Evolutionary conservation across 352 stramenopile genomes (phyloP), one percentile per base, ranked within the genome.

Genomic region (Globisporangium parvum): DNA sequence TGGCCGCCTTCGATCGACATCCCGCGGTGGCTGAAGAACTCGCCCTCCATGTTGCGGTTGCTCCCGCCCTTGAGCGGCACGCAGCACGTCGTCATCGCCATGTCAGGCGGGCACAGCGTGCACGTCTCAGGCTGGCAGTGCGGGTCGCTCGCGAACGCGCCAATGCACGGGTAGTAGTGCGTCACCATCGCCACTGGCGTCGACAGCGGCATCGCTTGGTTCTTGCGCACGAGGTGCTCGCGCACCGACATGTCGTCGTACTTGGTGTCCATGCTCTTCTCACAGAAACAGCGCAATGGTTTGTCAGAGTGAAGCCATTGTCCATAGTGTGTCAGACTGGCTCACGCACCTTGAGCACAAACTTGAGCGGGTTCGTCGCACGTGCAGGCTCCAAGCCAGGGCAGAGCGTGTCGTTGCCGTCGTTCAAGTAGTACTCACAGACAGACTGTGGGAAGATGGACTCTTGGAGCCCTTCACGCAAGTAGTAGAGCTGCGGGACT

Each of bases 31-130:
- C 74, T 87, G 65, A 89, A 89, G 64, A 88, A 92, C 54, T 92
- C 82, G 42, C 79, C 82, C 57, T 92, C 79, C 79, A 92, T 90
- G 66, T 92, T 92, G 53, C 74, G 76, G 50, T 87, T 90, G 59
- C 62, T 73, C 6, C 82, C 73, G 45, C 76, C 77, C 46, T 80
- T 85, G 18, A 88, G 61, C 11, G 81, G 79, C 44, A 92, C 69
- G 49, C 81, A 92, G 55, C 81, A 92, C n/a, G 77, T 90, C 11
- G 81, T 90, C 42, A 79, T 86, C 17, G 75, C 63, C 73, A 92
- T 80, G 18, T 90, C 74, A 12, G 73, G 73, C 14, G 79, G 81
- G n/a, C 81, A 92, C 2, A 92, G 48, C 12, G 79, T 90, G 56
- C 79, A 92, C 4, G 55, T 57, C 21, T 85, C 77, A 2, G 75